Evolutionary conservation across 169 alveolate genomes (phyloP).

Genomic region (Theileria parva): DNA sequence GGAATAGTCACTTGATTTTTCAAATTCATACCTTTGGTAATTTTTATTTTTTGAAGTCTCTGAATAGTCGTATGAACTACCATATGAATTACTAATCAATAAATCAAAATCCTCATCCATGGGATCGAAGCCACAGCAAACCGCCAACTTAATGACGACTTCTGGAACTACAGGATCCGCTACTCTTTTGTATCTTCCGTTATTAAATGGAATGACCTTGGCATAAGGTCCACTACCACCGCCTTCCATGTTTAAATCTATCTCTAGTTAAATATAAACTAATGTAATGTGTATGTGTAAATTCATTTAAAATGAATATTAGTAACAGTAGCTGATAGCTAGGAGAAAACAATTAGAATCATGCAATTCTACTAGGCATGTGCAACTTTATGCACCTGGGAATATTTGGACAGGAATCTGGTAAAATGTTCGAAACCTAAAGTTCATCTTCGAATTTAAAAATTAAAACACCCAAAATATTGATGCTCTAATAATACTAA

Average conservation of each 20-base stretch:
- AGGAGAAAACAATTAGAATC: neutral
- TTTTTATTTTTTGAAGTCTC: too few species aligned
- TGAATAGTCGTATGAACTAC: too few species aligned
- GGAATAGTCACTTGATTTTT: too few species aligned
- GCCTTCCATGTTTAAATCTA: slow-evolving; percentile 9
- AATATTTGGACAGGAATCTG: neutral
- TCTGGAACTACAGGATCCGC: slow-evolving; percentile 19
- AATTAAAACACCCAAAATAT: too few species aligned
- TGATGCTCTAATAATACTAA: too few species aligned
- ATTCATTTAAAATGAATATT: neutral
- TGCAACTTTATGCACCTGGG: slow-evolving; percentile 18
- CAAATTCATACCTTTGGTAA: too few species aligned
- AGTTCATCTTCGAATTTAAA: too few species aligned
- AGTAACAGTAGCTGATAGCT: neutral
- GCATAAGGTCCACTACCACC: slow-evolving; percentile 23
- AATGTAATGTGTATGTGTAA: neutral
- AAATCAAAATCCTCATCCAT: neutral
- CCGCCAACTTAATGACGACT: neutral
- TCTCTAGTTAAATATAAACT: neutral
- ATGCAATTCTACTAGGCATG: slow-evolving; percentile 18
- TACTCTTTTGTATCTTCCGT: slow-evolving; percentile 24
- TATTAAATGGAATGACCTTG: slow-evolving; percentile 7
- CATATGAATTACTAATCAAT: too few species aligned
- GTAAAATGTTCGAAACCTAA: neutral
- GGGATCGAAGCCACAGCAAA: neutral